phyloP scores from a whole-genome alignment of 345 rosid species.

The Melaleuca alternifolia region DNA sequence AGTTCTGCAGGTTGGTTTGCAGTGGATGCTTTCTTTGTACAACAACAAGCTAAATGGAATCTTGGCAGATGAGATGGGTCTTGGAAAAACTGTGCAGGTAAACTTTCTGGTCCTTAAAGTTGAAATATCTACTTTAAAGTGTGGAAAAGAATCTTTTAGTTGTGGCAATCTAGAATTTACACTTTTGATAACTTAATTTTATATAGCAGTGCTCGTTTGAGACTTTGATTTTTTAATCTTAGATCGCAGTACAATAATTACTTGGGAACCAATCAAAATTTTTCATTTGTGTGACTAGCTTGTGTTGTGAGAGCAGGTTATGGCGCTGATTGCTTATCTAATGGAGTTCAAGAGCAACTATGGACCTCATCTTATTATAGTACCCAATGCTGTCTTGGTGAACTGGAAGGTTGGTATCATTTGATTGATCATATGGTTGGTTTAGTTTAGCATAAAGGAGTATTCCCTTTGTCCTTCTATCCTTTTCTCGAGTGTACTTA shows the following conservation, averaged over 20 bases:
- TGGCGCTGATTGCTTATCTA: conserved; percentile 97
- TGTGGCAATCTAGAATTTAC: not conserved
- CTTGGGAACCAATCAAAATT: not conserved
- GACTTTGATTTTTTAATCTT: not conserved
- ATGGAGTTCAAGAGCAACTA: conserved; percentile 99
- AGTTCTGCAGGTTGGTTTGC: conserved; percentile 81
- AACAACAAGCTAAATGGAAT: conserved; percentile 98
- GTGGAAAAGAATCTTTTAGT: not conserved
- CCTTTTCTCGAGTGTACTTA: not conserved
- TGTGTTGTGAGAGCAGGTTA: conserved; percentile 48
- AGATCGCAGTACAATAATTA: not conserved
- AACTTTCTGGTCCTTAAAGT: not conserved
- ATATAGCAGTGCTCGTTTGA: not conserved
- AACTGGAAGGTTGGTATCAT: conserved; percentile 89
- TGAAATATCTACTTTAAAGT: not conserved
- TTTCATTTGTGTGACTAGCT: not conserved
- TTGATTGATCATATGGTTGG: not conserved
- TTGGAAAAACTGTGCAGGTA: conserved; percentile 99
- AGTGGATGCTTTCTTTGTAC: conserved; percentile 99
- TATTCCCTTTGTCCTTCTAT: not conserved
- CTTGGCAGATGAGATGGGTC: conserved; percentile 99
- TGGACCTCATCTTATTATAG: conserved; percentile 99
- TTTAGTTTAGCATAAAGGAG: not conserved
- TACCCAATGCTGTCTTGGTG: conserved; percentile 97
- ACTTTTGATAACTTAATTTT: not conserved